Percentiles rank a stretch among this genome's conserved stretches.
phyloP scores from a whole-genome alignment of 108 stramenopile species.

The Cyclotella sp. region DNA sequence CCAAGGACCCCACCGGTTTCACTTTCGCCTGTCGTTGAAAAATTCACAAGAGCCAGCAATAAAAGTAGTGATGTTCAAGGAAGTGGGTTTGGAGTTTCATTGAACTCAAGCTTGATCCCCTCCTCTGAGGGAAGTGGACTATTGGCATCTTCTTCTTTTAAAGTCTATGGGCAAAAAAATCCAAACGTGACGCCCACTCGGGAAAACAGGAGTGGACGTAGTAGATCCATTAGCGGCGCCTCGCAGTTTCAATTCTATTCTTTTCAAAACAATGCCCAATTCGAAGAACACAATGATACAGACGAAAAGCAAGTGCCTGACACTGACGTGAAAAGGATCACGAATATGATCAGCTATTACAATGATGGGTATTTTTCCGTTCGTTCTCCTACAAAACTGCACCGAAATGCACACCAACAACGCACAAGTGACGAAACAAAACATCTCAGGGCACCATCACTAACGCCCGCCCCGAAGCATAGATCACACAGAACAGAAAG shows the following conservation, averaged over 20 bases:
- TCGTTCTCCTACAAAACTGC: constrained; percentile 19
- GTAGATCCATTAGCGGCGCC: not conserved
- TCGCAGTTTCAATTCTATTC: constrained; percentile 35
- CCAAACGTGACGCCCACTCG: not conserved
- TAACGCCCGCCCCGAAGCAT: not conserved
- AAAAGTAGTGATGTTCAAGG: not conserved
- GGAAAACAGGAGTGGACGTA: not conserved
- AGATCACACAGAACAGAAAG: not conserved
- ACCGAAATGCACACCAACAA: not conserved
- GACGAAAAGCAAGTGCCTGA: constrained; percentile 8
- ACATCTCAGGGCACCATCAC: constrained; percentile 17
- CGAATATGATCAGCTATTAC: constrained; percentile 49
- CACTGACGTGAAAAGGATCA: constrained; percentile 11
- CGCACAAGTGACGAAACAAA: not conserved
- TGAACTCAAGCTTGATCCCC: constrained; percentile 11
- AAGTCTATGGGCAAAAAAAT: constrained; percentile 1
- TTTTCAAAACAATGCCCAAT: constrained; percentile 29
- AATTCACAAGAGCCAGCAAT: not conserved
- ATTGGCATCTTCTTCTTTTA: constrained; percentile 5
- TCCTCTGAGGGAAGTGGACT: constrained; percentile 14
- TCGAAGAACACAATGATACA: constrained; percentile 7
- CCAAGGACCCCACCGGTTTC: not conserved
- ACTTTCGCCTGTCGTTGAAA: not conserved
- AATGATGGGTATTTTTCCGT: constrained; percentile 31
- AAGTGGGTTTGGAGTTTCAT: constrained; percentile 3